phyloP scores from a whole-genome alignment of 805 yeast genomes.

The Spencermartinsiella europaea region DNA sequence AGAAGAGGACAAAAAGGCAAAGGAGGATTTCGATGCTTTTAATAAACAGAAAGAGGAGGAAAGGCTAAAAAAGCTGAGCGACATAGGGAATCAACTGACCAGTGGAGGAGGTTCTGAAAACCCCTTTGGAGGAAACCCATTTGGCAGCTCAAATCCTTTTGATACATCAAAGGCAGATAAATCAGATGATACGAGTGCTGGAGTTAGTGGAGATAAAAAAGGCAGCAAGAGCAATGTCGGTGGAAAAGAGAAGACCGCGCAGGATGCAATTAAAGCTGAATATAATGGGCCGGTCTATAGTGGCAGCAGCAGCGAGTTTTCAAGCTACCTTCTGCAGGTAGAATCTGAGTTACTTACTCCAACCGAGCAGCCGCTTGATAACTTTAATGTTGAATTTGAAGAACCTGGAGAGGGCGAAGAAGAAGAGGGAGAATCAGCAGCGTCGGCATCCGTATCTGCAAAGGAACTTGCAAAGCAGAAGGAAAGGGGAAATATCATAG shows the following conservation, averaged over 20 bases:
- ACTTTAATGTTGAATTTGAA: slow-evolving; percentile 45
- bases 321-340: slow-evolving; percentile 64
- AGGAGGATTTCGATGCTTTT: slow-evolving; percentile 4
- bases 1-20: slow-evolving; percentile 21
- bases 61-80: slow-evolving; percentile 7
- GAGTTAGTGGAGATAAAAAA: slow-evolving; percentile 7
- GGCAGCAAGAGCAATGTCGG: slow-evolving; percentile 2
- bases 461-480: slow-evolving; percentile 13
- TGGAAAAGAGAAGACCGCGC: slow-evolving; percentile 20
- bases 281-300: slow-evolving; percentile 40
- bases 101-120: slow-evolving; percentile 8
- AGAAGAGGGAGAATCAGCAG: slow-evolving; percentile 23
- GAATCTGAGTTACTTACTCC: slow-evolving; percentile 57
- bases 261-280: slow-evolving; percentile 14
- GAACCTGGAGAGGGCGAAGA: slow-evolving; percentile 37
- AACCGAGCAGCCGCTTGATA: slow-evolving; percentile 44
- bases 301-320: slow-evolving; percentile 22
- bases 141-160: slow-evolving; percentile 19
- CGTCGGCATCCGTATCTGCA: slow-evolving; percentile 17
- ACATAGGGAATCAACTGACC: slow-evolving; percentile 15
- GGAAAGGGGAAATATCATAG: slow-evolving; percentile 43
- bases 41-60: slow-evolving; percentile 5
- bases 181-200: neutral
- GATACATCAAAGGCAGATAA: slow-evolving; percentile 1
- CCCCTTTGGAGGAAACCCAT: slow-evolving; percentile 18